These are phyloP conservation scores for Chaetomium cochliodes DNA, from an alignment of 495 filamentous ascomycete genomes.

Conservation along the genomic window DNA sequence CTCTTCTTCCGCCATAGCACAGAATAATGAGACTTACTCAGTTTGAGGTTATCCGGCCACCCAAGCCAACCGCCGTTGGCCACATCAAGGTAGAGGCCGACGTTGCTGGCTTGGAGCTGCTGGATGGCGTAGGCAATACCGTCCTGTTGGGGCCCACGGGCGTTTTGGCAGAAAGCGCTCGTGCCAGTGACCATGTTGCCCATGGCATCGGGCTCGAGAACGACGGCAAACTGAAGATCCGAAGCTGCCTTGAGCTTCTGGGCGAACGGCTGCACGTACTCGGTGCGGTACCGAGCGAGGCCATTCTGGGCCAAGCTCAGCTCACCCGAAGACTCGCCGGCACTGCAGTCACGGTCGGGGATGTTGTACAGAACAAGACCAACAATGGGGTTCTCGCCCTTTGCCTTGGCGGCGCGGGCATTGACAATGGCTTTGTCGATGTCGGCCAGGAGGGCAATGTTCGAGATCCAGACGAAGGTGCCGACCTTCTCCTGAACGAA, in stretches of 20 bases:
- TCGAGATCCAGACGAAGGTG: slow-evolving; percentile 56
- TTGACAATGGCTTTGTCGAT: slow-evolving; percentile 50
- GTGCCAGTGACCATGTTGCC: slow-evolving; percentile 63
- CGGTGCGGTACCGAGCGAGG: no score
- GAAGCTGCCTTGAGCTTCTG: slow-evolving; percentile 28
- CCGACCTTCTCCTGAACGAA: slow-evolving; percentile 35
- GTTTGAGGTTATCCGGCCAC: slow-evolving; percentile 44
- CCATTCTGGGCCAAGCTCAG: slow-evolving; percentile 38
- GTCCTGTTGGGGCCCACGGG: slow-evolving; percentile 49
- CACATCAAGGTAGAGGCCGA: slow-evolving; percentile 63
- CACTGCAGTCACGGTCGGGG: slow-evolving; percentile 63
- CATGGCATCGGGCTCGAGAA: slow-evolving; percentile 60
- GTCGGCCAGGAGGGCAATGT: slow-evolving; percentile 31
- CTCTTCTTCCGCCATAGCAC: no score
- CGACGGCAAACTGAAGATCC: slow-evolving; percentile 40
- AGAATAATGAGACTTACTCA: no score
- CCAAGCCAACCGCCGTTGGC: slow-evolving; percentile 71
- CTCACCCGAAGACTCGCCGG: slow-evolving; percentile 60
- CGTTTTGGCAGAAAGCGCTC: slow-evolving; percentile 54
- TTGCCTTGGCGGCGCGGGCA: slow-evolving; percentile 19
- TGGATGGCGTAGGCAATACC: slow-evolving; percentile 58
- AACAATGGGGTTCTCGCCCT: slow-evolving; percentile 42
- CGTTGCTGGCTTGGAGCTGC: slow-evolving; percentile 55
- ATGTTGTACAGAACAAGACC: slow-evolving; percentile 62
- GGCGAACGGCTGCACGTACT: slow-evolving; percentile 53